phyloP scores from a whole-genome alignment of 805 yeast genomes.

The Clavispora vitiphila region DNA sequence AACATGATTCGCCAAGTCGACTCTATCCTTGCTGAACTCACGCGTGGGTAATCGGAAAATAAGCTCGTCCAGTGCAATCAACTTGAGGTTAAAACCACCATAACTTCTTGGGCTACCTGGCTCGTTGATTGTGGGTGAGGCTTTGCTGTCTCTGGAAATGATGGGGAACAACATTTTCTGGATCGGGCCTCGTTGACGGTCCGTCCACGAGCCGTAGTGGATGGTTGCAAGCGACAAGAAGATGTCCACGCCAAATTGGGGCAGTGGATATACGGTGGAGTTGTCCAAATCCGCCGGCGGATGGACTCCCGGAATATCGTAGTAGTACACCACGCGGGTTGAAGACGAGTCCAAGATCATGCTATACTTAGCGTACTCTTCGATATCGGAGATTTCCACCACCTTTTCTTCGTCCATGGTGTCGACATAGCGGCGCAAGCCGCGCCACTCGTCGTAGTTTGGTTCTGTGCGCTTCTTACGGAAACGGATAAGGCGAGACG shows the following conservation, averaged over 20 bases:
- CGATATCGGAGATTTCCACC: conserved; percentile 32
- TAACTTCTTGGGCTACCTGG: conserved; percentile 54
- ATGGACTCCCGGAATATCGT: conserved; percentile 62
- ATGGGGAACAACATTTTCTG: conserved; percentile 67
- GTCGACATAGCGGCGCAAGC: conserved; percentile 64
- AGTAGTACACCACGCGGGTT: conserved; percentile 54
- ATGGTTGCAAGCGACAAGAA: conserved; percentile 56
- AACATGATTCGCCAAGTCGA: conserved; percentile 6
- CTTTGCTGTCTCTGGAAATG: conserved; percentile 49
- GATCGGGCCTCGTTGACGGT: conserved; percentile 67
- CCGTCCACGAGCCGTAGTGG: conserved; percentile 95
- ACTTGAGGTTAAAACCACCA: conserved; percentile 50
- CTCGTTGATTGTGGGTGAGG: conserved; percentile 13
- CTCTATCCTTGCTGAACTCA: conserved; percentile 71
- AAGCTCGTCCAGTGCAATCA: conserved; percentile 60
- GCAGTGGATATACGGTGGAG: conserved; percentile 19
- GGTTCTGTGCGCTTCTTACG: background rate
- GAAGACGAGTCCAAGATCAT: conserved; percentile 58
- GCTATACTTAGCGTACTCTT: conserved; percentile 80
- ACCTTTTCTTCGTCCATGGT: conserved; percentile 26
- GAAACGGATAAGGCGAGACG: background rate
- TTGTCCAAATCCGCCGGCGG: conserved; percentile 3
- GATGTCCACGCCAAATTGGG: conserved; percentile 53
- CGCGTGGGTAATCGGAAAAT: conserved; percentile 75
- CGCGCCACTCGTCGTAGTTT: conserved; percentile 54